Evolutionary conservation across 768 basidiomycete species (phyloP).

Genomic region (Boletus rufocinnamomeus): DNA sequence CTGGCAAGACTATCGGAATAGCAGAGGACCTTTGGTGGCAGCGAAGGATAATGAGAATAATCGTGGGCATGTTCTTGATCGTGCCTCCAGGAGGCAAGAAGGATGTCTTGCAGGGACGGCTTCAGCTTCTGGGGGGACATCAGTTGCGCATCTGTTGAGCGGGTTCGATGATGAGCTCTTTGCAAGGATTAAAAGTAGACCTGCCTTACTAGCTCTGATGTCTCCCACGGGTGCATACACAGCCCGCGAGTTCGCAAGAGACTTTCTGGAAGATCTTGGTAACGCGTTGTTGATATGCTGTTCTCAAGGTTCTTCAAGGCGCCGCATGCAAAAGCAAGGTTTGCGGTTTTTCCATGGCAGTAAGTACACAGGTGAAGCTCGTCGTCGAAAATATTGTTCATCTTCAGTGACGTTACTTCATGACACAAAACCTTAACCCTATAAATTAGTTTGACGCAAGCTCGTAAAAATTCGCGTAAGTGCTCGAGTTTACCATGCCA

Average conservation of each 20-base stretch:
- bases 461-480: no score
- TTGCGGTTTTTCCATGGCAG: not conserved
- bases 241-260: not conserved
- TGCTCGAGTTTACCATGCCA: no score
- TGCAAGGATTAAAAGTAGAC: not conserved
- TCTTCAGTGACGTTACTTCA: not conserved
- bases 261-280: not conserved
- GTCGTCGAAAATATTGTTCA: not conserved
- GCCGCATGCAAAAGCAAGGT: not conserved
- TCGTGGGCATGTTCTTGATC: not conserved
- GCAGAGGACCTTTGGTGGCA: constrained; percentile 5
- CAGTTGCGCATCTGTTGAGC: not conserved
- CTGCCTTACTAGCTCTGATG: not conserved
- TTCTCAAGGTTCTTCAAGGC: not conserved
- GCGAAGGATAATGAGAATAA: not conserved
- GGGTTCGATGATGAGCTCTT: not conserved
- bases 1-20: not conserved
- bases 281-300: not conserved
- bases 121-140: not conserved
- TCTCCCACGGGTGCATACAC: not conserved
- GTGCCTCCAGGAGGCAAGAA: constrained; percentile 6
- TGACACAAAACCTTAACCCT: not conserved
- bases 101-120: not conserved
- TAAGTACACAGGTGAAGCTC: not conserved
- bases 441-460: not conserved